Evolutionary conservation across 208 protist species (phyloP).

Genomic region (Acanthamoeba polyphaga): DNA sequence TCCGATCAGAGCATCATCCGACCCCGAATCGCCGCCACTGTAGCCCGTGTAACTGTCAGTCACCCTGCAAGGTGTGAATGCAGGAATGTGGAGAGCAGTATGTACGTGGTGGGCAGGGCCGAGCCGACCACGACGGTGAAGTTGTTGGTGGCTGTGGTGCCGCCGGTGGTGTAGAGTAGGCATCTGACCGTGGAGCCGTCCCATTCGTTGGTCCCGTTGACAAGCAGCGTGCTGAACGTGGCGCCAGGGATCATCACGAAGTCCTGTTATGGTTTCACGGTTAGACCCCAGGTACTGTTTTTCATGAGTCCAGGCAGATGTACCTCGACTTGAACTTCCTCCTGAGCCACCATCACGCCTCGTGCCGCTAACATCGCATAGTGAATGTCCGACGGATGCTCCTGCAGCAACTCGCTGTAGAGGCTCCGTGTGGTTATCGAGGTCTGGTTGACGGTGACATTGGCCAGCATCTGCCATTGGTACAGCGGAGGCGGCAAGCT

Average conservation of each 20-base stretch:
- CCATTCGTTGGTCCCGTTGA: not conserved
- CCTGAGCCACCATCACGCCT: not conserved
- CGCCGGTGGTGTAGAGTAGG: not conserved
- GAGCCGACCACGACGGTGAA: not conserved
- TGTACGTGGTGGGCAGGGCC: not conserved
- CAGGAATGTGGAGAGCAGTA: not conserved
- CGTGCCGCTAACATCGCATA: not conserved
- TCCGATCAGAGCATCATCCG: not conserved
- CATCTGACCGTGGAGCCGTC: not conserved
- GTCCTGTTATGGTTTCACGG: not conserved
- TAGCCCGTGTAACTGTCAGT: too few relatives aligned
- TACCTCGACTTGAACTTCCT: not conserved
- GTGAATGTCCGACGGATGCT: not conserved
- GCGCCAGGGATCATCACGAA: not conserved
- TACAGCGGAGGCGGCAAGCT: not conserved
- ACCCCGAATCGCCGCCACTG: not conserved
- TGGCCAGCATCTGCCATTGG: conserved; percentile 14
- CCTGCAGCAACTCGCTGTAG: not conserved
- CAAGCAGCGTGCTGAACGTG: not conserved
- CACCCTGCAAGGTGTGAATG: not conserved
- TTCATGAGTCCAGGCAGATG: too few relatives aligned
- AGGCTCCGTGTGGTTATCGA: not conserved
- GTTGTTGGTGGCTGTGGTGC: conserved; percentile 21
- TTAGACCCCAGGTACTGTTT: fast-evolving
- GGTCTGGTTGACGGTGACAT: not conserved